Evolutionary conservation across 208 protist genomes (phyloP), one percentile per base, ranked within the genome.

Genomic region (Leptomonas seymouri): DNA sequence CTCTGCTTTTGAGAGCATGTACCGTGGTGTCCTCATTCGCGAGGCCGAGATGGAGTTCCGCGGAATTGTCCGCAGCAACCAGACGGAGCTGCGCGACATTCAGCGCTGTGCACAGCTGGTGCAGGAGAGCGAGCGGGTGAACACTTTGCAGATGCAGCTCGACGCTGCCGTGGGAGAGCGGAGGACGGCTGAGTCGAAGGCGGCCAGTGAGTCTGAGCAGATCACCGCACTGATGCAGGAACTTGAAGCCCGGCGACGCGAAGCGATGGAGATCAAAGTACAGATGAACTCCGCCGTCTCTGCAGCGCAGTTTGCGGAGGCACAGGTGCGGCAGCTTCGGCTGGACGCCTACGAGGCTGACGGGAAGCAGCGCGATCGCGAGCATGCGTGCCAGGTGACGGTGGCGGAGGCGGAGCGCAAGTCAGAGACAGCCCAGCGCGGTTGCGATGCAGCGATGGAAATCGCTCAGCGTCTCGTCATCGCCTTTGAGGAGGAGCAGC

Each of bases 401-500:
- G 44, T 82, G 53, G 15, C 62, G 30, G 65, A 78, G 53, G 78
- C 76, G 64, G 55, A 78, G 70, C 45, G 36, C 20, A 68, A 68
- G 23, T 25, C 75, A 1, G 42, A 42, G 25, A 58, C 23, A 4
- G 45, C 53, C 14, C 60, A 45, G 23, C 34, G 41, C 18, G 44
- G 51, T 16, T 18, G 67, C 14, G n/a, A 16, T 4, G 59, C 54
- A 18, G 49, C 59, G 21, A 27, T 54, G 23, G 49, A 65, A 27
- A 20, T 34, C 12, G 25, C 57, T 23, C 42, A 74, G 39, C 69
- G 73, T 20, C 51, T 80, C 53, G 27, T 81, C 20, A 16, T 79
- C 36, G 41, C 66, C 39, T 74, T 69, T 23, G 83, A 88, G 48
- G 76, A 82, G 61, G 60, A 62, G 61, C 63, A 88, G 49, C 83